Base-by-base conservation (phyloP, 352 stramenopile species). In the Blastocystis sp. region DNA sequence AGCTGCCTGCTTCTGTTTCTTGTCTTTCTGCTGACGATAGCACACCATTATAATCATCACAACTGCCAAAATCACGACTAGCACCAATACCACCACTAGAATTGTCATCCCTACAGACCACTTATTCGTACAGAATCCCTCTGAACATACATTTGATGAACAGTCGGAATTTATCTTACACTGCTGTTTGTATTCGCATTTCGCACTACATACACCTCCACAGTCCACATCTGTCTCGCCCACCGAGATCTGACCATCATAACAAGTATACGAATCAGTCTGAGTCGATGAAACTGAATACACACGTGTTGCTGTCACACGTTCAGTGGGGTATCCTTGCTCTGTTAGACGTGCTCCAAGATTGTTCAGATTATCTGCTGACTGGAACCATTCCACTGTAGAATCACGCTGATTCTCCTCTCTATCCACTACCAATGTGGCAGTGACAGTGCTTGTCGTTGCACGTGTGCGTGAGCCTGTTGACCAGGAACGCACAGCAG, bases 221-320 rank as follows among this genome's bases (percentile, higher is more conserved):
- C 73, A 84, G 73, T 84, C 73, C 53, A 84, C 73, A 57, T 84
- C 73, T 24, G 48, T 53, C 51, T 84, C 73, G 15, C 27, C 73
- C 13, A n/a, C 17, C 17, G n/a, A 54, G 30, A 66, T 44, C 35
- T 44, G 19, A 33, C 73, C 73, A 42, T 84, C 73, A 57, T 84
- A 84, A 51, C 73, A 84, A 4, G 15, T 66, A 57, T 51, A 84
- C 4, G 54, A 11, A 30, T 84, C 73, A 9, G 27, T 84, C 27
- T 84, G 48, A 7, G 11, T 37, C 51, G 73, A 24, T 0, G 2
- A 6, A 22, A 68, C n/a, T 51, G 53, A 11, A 42, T 69, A 51
- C 73, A 84, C 53, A 6, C 30, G 19, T 22, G 19, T 13, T 57
- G 53, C 13, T 19, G 27, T n/a, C 24, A 84, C 15, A 17, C 27